Base-by-base conservation (phyloP, 768 basidiomycete species). In the Exidia glandulosa region DNA sequence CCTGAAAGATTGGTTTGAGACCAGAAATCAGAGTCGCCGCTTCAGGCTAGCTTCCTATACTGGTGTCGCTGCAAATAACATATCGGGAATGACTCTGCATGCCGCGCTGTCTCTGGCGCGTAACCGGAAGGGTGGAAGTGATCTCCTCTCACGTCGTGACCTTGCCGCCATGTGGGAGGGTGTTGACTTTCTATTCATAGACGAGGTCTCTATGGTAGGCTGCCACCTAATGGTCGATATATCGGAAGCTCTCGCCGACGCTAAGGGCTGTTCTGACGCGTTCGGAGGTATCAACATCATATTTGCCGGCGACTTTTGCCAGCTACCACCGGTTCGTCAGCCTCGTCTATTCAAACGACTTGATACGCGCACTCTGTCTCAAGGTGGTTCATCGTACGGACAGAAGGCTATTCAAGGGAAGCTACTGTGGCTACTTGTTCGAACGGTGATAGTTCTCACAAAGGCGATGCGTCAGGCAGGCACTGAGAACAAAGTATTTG, bases 391-490 rank as follows among this genome's bases (percentile, higher is more conserved):
- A 7, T 7, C 16, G 7, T 36, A 36, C 16, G 61, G 57, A 1
- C 50, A 72, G 36, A 59, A 68, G 0, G 60, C 52, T 1, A 62
- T 72, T 0, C 63, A 65, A 2, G 75, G 75, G 1, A 69, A 71
- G 47, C 32, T 74, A 0, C 63, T 76, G 0, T 76, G 76, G 76
- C 50, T 71, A 9, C 67, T 65, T 0, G 48, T 76, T 0, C 57
- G 63, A 0, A 67, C 61, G 1, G 74, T 75, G 0, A 69, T 76
- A 0, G 61, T 69, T 2, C 57, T 76, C 2, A 60, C 30, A 1
- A 33, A 69, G 52, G 25, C 62, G 7, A 71, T 70, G 64, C 55
- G 72, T 1, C 74, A 75, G 41, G n/a, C 56, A 2, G 70, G 71
- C 0, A 2, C 54, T 13, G 63, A 63, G 52, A 69, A 69, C 23